These are phyloP conservation scores for Astrephomene gubernaculifera DNA, from an alignment of 139 green algal species.

Conservation along the genomic window DNA sequence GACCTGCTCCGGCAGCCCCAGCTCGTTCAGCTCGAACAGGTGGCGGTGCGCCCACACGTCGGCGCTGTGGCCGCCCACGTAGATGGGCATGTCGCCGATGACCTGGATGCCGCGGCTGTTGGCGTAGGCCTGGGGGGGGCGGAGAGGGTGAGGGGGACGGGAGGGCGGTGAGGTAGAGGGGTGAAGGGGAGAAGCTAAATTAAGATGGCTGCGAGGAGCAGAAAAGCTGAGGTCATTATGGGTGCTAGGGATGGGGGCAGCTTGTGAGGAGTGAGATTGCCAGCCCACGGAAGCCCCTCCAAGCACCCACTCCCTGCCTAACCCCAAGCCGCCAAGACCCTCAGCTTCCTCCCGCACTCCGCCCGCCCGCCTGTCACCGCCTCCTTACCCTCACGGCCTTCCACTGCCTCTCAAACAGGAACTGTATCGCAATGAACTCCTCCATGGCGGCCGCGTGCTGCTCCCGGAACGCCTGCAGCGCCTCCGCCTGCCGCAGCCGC, in stretches of 20 bases:
- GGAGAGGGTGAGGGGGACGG: background rate
- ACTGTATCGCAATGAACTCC: conserved; percentile 93
- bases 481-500: conserved; percentile 52
- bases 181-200: too few relatives aligned
- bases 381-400: background rate
- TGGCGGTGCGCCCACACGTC: conserved; percentile 96
- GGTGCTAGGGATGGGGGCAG: too few relatives aligned
- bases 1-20: conserved; percentile 63
- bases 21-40: conserved; percentile 70
- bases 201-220: too few relatives aligned
- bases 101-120: conserved; percentile 88
- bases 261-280: too few relatives aligned
- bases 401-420: conserved; percentile 97
- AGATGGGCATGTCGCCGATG: conserved; percentile 99
- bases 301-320: too few relatives aligned
- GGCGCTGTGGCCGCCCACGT: conserved; percentile 91
- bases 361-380: background rate
- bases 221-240: too few relatives aligned
- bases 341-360: background rate
- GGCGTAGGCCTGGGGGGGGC: conserved; percentile 83
- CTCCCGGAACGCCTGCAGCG: conserved; percentile 58
- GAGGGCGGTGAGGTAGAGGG: too few relatives aligned
- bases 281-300: too few relatives aligned
- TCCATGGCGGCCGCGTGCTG: conserved; percentile 79
- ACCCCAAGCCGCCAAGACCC: background rate